phyloP scores from a whole-genome alignment of 352 stramenopile species.

The Pythium chondricola region DNA sequence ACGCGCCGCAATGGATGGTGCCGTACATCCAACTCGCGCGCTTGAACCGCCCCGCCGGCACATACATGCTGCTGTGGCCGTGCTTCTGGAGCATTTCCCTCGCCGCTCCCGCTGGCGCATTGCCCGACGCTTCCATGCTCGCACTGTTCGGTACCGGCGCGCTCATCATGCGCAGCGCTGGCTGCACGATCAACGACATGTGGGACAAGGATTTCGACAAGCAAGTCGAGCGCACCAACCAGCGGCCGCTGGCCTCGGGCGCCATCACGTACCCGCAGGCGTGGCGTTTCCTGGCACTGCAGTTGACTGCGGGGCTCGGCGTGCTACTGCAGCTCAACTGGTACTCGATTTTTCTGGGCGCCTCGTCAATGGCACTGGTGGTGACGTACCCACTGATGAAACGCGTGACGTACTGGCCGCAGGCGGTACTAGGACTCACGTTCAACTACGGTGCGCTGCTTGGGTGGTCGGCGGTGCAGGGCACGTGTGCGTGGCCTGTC shows the following conservation, averaged over 20 bases:
- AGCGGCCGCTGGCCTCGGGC: constrained; percentile 91
- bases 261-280: constrained; percentile 89
- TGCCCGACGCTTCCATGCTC: constrained; percentile 81
- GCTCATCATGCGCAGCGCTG: constrained; percentile 96
- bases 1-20: constrained; percentile 70
- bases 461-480: constrained; percentile 88
- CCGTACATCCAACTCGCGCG: constrained; percentile 85
- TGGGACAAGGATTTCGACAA: constrained; percentile 98
- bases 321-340: constrained; percentile 94
- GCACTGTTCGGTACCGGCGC: constrained; percentile 84
- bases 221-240: constrained; percentile 92
- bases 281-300: constrained; percentile 89
- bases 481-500: constrained; percentile 75
- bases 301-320: constrained; percentile 89
- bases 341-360: constrained; percentile 92
- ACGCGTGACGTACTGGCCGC: constrained; percentile 96
- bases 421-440: constrained; percentile 95
- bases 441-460: constrained; percentile 99
- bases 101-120: constrained; percentile 68
- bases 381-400: constrained; percentile 97
- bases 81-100: constrained; percentile 97
- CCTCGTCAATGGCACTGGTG: constrained; percentile 92
- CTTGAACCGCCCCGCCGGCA: constrained; percentile 79
- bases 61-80: constrained; percentile 96
- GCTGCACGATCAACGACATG: constrained; percentile 99